phyloP scores from a whole-genome alignment of 176 grass and related monocot species.

The Sorghum bicolor region DNA sequence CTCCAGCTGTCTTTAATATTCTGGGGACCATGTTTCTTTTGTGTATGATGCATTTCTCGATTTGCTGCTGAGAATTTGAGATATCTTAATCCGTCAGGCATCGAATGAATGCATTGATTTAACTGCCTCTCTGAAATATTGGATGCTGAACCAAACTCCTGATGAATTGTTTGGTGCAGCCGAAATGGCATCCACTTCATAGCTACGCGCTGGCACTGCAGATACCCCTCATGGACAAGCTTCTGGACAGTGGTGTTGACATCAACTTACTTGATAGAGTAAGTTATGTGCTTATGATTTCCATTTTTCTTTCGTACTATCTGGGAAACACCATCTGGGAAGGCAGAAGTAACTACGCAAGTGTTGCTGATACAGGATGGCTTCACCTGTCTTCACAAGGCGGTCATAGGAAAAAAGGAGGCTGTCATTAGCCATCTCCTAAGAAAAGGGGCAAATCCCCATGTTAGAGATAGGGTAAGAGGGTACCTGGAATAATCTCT shows the following conservation, averaged over 20 bases:
- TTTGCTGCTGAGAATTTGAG: neutral
- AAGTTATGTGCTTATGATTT: conserved; percentile 3
- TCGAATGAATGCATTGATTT: neutral
- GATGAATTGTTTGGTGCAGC: conserved; percentile 50
- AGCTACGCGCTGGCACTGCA: conserved; percentile 63
- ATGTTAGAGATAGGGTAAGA: conserved; percentile 74
- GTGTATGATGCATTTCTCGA: neutral
- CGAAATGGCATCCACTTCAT: conserved; percentile 84
- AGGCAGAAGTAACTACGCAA: neutral
- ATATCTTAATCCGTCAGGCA: neutral
- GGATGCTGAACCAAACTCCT: conserved; percentile 1
- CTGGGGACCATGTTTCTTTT: neutral
- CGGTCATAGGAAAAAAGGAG: conserved; percentile 90
- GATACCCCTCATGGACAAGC: conserved; percentile 82
- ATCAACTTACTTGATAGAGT: conserved; percentile 74
- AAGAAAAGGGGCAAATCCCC: conserved; percentile 82
- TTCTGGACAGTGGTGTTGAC: conserved; percentile 62
- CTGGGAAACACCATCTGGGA: neutral
- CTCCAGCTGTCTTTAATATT: neutral
- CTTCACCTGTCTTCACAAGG: conserved; percentile 77
- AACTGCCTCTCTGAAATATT: neutral
- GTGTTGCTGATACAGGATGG: conserved; percentile 65
- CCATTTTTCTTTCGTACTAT: neutral
- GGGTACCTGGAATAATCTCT: conserved; percentile 24
- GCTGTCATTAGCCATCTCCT: conserved; percentile 90